Base-by-base conservation (phyloP, 345 rosid genomes). In the Firmiana major region DNA sequence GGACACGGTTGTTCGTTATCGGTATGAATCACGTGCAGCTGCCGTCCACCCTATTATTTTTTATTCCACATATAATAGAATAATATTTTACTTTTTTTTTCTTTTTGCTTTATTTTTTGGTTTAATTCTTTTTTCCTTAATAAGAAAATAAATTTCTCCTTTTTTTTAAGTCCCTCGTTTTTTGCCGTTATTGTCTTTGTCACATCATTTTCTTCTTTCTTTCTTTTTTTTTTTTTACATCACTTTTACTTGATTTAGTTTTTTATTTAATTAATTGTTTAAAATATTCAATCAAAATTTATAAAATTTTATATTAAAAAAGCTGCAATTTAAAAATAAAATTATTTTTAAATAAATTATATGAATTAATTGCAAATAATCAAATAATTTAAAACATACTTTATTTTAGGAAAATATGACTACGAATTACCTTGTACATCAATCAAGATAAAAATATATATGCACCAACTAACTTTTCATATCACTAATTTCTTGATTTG, bases 11-110 rank as follows among this genome's bases (percentile, higher is more conserved):
- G 10, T 24, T 21, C 1, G 1, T 16, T 1, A 0, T 2, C 5
- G 8, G 0, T 17, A 28, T 70, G 74, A 48, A 48, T 28, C 60
- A 71, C 74, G 74, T 71, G 74, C 26, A 48, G 22, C 45, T 71
- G 60, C 74, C 60, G 74, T 45, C 42, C 42, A 22, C 42, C 12
- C 42, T 7, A 15, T 48, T 12, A 5, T 15, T 31, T 28, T 36
- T 63, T 6, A 28, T 7, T 28, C 17, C 66, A 28, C 13, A 15
- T 26, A 4, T 10, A 12, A 28, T 48, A 17, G 5, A 17, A 5
- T 51, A 31, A 31, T 31, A 31, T 31, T 31, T n/a, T n/a, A n/a
- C n/a, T n/a, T n/a, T n/a, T n/a, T n/a, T n/a, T n/a, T n/a, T n/a
- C n/a, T n/a, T n/a, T n/a, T n/a, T n/a, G n/a, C n/a, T n/a, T n/a